phyloP scores from a whole-genome alignment of 2,329 filamentous ascomycete genomes.

The Paecilomyces variotii region DNA sequence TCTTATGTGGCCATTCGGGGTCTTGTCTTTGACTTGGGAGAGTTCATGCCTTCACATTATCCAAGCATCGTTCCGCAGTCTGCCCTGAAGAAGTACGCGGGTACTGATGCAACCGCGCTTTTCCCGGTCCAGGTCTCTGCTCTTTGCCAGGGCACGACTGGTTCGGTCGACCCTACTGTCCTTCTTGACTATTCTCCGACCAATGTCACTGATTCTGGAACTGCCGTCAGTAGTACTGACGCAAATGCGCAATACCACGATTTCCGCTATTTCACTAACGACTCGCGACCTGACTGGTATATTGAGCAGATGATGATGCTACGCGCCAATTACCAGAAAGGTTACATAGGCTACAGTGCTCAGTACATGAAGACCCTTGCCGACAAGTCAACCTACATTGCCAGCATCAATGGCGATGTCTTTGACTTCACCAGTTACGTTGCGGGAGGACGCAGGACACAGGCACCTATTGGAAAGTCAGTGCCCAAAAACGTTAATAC shows the following conservation, averaged over 20 bases:
- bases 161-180: slow-evolving; percentile 60
- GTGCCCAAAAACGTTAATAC: slow-evolving; percentile 45
- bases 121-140: slow-evolving; percentile 94
- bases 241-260: slow-evolving; percentile 78
- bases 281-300: slow-evolving; percentile 86
- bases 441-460: slow-evolving; percentile 60
- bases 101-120: slow-evolving; percentile 73
- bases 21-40: slow-evolving; percentile 73
- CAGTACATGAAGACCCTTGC: slow-evolving; percentile 67
- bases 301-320: slow-evolving; percentile 76
- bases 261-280: slow-evolving; percentile 76
- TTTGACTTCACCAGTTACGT: slow-evolving; percentile 88
- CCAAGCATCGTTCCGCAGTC: slow-evolving; percentile 56
- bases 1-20: slow-evolving; percentile 80
- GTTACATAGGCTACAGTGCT: slow-evolving; percentile 73
- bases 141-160: slow-evolving; percentile 71
- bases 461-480: slow-evolving; percentile 47
- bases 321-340: slow-evolving; percentile 73
- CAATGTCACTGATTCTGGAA: slow-evolving; percentile 64
- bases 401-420: slow-evolving; percentile 67
- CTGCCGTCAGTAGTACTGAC: slow-evolving; percentile 59
- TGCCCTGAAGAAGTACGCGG: slow-evolving; percentile 70
- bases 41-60: slow-evolving; percentile 71
- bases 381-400: slow-evolving; percentile 54
- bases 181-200: slow-evolving; percentile 72